Percentiles rank a stretch among this genome's conserved stretches.
These are phyloP conservation scores for Willaertia magna DNA, from an alignment of 208 protist genomes.

Conservation along the genomic window DNA sequence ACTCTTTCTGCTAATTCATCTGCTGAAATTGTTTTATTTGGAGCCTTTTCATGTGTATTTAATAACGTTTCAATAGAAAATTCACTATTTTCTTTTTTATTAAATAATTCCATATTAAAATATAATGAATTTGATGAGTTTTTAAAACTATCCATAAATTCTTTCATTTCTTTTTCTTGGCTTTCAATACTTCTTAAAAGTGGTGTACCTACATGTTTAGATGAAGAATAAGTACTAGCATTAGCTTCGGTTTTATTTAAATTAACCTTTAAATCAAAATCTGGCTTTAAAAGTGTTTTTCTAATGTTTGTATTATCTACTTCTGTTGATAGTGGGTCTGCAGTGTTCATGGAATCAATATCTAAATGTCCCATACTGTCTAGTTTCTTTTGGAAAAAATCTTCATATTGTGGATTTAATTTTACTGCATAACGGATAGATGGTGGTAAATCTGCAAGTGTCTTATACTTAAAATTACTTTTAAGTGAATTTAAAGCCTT, in stretches of 20 bases:
- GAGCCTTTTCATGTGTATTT: background rate
- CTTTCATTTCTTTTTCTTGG: background rate
- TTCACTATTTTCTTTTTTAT: background rate
- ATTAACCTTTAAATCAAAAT: background rate
- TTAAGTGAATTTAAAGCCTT: background rate
- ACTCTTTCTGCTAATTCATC: background rate
- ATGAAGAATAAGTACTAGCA: background rate
- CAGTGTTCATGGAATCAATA: no score
- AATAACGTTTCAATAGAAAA: background rate
- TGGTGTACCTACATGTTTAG: background rate
- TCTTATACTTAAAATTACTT: background rate
- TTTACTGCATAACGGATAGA: background rate
- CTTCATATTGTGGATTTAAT: background rate
- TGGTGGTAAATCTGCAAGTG: background rate
- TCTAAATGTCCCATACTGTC: background rate
- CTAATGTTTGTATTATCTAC: background rate
- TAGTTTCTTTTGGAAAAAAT: background rate
- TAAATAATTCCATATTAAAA: background rate
- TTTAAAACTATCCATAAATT: background rate
- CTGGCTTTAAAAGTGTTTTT: background rate
- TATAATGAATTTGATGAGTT: background rate
- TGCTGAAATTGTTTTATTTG: background rate
- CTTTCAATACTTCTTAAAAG: background rate
- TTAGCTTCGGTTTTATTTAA: background rate
- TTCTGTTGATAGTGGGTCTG: no score